phyloP scores from a whole-genome alignment of 78 protist genomes.

The Monosiga brevicollis region DNA sequence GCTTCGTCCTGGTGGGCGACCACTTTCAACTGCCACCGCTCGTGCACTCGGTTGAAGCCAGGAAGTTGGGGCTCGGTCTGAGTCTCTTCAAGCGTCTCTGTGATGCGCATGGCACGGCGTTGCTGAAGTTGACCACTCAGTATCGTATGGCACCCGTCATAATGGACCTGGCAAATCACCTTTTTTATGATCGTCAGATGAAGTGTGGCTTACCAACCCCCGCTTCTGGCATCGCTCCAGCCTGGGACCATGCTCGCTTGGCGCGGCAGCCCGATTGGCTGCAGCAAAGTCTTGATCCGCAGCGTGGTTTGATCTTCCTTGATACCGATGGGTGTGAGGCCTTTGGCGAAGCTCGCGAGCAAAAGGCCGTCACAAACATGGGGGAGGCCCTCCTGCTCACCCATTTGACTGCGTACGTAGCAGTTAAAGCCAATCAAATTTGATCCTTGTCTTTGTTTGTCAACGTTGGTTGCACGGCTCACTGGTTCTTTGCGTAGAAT shows the following conservation, averaged over 20 bases:
- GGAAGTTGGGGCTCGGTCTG: background rate
- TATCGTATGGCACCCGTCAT: conserved; percentile 65
- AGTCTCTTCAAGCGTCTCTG: conserved; percentile 45
- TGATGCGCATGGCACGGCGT: conserved; percentile 15
- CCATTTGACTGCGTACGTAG: background rate
- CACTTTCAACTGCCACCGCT: conserved; percentile 54
- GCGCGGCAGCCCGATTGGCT: background rate
- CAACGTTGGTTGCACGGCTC: no score
- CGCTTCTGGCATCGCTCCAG: background rate
- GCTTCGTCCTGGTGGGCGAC: conserved; percentile 79
- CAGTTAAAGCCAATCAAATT: no score
- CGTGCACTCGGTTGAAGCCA: conserved; percentile 19
- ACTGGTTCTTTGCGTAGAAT: no score
- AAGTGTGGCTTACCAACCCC: conserved; percentile 23
- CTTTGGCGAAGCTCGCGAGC: background rate
- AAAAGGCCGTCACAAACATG: background rate
- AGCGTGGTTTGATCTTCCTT: conserved; percentile 11
- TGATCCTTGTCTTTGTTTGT: no score
- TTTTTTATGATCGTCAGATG: conserved; percentile 39
- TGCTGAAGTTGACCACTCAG: conserved; percentile 39
- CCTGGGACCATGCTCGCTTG: background rate
- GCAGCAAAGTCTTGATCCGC: background rate
- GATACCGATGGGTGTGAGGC: conserved; percentile 14
- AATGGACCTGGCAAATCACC: conserved; percentile 38
- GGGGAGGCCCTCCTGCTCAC: conserved; percentile 1